A percentile compares a stretch with the other conserved stretches of the same genome.
These are phyloP conservation scores for Sporodiniella umbellata DNA, from an alignment of 371 early-diverging fungal genomes.

Conservation along the genomic window DNA sequence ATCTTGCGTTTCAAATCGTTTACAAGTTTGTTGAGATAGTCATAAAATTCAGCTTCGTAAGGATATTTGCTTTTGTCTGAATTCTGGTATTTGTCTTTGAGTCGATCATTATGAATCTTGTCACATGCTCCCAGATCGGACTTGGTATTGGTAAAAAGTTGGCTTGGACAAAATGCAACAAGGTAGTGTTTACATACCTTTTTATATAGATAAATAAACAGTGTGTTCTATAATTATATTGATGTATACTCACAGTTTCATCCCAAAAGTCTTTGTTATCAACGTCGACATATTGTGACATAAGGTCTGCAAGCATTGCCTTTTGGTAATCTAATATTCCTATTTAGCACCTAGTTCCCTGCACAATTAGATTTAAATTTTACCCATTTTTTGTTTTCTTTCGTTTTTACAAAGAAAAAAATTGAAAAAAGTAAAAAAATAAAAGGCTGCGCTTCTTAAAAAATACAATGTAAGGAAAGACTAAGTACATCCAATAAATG, in stretches of 20 bases:
- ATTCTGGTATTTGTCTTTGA: constrained; percentile 73
- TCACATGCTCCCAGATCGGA: constrained; percentile 76
- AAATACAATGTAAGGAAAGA: too few species aligned
- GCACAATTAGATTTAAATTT: background rate
- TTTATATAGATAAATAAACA: background rate
- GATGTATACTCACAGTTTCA: constrained; percentile 44
- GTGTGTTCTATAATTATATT: background rate
- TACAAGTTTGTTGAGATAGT: constrained; percentile 66
- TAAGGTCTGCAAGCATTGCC: constrained; percentile 75
- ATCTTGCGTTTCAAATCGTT: constrained; percentile 77
- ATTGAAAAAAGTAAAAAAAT: too few species aligned
- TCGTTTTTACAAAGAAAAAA: too few species aligned
- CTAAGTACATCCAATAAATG: too few species aligned
- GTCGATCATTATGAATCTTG: constrained; percentile 78
- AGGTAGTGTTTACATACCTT: constrained; percentile 86
- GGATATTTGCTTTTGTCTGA: constrained; percentile 66
- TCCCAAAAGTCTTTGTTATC: constrained; percentile 68
- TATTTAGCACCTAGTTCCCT: background rate
- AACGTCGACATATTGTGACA: constrained; percentile 70
- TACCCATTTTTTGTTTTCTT: background rate
- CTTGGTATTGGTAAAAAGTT: constrained; percentile 86
- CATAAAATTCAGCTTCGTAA: constrained; percentile 77
- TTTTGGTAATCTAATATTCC: constrained; percentile 62
- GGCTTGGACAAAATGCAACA: constrained; percentile 84
- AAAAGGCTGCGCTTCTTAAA: too few species aligned